Conservation (phyloP, 139 green algal species). For the Diplosphaera chodatii region DNA sequence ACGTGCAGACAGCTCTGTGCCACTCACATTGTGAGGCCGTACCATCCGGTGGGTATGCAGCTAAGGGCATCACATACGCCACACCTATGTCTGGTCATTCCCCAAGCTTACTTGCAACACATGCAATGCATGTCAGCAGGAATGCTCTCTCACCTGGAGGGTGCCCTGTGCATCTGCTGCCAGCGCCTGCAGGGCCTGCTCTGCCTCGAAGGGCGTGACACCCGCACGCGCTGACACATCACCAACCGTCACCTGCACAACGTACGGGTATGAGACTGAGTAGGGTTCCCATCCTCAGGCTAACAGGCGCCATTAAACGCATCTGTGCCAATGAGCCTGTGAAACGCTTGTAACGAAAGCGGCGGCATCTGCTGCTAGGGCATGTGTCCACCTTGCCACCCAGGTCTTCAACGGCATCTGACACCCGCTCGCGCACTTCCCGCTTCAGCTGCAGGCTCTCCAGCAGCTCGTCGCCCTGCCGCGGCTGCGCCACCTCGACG, state of each 20-base stretch:
- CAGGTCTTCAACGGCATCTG: slow-evolving; percentile 44
- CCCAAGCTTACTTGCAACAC: too few relatives aligned
- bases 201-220: slow-evolving; percentile 54
- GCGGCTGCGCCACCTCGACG: background rate
- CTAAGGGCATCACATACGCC: too few relatives aligned
- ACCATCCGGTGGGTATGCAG: too few relatives aligned
- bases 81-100: too few relatives aligned
- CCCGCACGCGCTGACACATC: slow-evolving; percentile 61
- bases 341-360: too few relatives aligned
- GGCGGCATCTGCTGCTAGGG: too few relatives aligned
- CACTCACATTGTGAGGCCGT: too few relatives aligned
- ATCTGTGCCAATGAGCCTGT: too few relatives aligned
- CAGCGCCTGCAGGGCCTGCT: slow-evolving; percentile 75
- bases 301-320: too few relatives aligned
- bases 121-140: background rate
- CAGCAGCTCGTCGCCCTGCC: background rate
- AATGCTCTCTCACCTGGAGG: slow-evolving; percentile 50
- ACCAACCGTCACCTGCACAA: slow-evolving; percentile 40
- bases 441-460: slow-evolving; percentile 20
- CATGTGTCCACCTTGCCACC: slow-evolving; percentile 9
- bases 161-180: slow-evolving; percentile 66
- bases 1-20: too few relatives aligned
- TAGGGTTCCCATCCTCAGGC: too few relatives aligned
- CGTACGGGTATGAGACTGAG: too few relatives aligned
- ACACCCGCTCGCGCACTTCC: slow-evolving; percentile 38